Base-by-base conservation (phyloP, 2,329 filamentous ascomycete genomes). In the Xylariaceae sp. region DNA sequence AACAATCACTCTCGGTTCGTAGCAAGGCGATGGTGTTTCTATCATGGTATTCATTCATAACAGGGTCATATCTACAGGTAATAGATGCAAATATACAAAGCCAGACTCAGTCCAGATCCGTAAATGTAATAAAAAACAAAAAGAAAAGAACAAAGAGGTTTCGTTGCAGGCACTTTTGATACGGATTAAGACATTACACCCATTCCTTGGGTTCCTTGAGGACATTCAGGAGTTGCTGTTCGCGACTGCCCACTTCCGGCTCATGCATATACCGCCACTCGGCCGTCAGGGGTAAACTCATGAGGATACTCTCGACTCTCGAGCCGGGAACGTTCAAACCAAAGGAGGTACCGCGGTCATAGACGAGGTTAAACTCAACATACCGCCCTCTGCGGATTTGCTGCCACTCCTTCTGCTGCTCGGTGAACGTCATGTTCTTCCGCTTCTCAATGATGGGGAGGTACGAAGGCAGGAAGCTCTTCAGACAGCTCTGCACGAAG, bases 291-390 rank as follows among this genome's bases (percentile, higher is more conserved):
- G 94, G 94, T 73, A 99, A 77, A 75, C 91, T 97, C 92, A 99
- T 97, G 66, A 99, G 77, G 60, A 99, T 99, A 74, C 92, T 97
- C 80, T 99, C 94, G 2, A 99, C 87, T 62, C 94, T 83, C 4
- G 92, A 89, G 48, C 91, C 91, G 0, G 94, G 94, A 0, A 93
- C 96, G 71, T 94, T 94, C 64, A 99, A 78, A 1, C 94, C 94
- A 74, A 99, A 99, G 6, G 89, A 87, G 1, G 94, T 99, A 2
- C 94, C 94, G 30, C 94, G 85, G 77, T 99, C 94, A 76, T 99
- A 92, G 58, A 99, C 91, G 44, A 99, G 82, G 76, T 99, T 99
- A 76, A 99, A 99, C 76, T 99, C 94, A 64, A 99, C 94, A 73
- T 99, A 99, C 69, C 92, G 83, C n/a, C 94, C 94, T 65, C 94